These are phyloP conservation scores for Elaeis oleifera DNA, from an alignment of 202 grass and related monocot species.

Conservation along the genomic window DNA sequence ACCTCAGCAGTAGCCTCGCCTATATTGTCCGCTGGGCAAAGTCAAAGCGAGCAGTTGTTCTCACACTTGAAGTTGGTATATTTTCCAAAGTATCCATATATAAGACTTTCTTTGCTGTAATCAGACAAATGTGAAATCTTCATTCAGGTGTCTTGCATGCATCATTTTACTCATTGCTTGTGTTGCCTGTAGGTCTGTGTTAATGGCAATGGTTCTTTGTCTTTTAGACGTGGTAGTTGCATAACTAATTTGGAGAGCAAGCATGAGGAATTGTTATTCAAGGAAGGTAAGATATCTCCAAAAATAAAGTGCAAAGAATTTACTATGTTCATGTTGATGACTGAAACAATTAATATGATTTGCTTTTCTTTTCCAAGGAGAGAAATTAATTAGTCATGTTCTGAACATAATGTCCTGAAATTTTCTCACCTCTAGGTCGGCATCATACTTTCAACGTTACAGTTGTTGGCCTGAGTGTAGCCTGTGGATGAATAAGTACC, in stretches of 20 bases:
- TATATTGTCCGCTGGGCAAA: constrained; percentile 25
- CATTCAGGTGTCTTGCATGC: constrained; percentile 1
- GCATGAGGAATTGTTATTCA: constrained; percentile 23
- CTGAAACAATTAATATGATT: not conserved
- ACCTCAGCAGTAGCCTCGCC: constrained; percentile 32
- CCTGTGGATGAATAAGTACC: constrained; percentile 88
- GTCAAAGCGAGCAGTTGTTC: constrained; percentile 7
- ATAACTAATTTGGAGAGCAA: constrained; percentile 22
- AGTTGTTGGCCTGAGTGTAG: constrained; percentile 38
- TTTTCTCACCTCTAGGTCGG: constrained; percentile 19
- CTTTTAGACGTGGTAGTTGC: constrained; percentile 18
- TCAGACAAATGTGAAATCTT: constrained; percentile 20
- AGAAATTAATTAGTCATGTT: constrained; percentile 5
- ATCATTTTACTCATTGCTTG: constrained; percentile 18
- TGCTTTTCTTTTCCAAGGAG: not conserved
- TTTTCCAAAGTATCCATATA: constrained; percentile 18
- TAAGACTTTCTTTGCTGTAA: constrained; percentile 18
- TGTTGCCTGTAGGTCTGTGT: constrained; percentile 37
- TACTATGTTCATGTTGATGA: no score
- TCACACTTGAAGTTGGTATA: constrained; percentile 15
- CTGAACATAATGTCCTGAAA: constrained; percentile 1
- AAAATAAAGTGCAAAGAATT: not conserved
- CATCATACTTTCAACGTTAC: constrained; percentile 28
- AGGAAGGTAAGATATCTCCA: constrained; percentile 21
- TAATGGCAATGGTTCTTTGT: constrained; percentile 21